Conservation (phyloP, 164 flowering plant species). For the Aristolochia contorta region DNA sequence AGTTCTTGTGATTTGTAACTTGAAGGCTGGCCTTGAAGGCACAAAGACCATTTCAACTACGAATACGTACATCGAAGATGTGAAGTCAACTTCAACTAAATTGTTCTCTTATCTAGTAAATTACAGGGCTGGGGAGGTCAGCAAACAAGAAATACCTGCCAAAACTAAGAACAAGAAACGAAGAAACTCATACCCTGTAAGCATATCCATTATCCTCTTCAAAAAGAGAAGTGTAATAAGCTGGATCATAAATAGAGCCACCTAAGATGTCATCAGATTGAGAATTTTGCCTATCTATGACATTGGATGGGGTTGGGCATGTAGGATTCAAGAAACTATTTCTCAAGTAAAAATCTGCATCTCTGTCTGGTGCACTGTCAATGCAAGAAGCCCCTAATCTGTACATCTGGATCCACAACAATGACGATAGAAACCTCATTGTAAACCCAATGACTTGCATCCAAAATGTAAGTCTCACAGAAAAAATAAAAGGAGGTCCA, state of each 20-base stretch:
- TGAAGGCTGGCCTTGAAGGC: no score
- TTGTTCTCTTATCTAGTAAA: no score
- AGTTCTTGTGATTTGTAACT: no score
- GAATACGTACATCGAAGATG: no score
- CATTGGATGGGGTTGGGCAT: conserved; percentile 27
- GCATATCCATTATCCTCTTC: conserved; percentile 38
- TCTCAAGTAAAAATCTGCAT: conserved; percentile 57
- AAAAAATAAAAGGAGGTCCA: conserved; percentile 37
- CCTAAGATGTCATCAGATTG: conserved; percentile 49
- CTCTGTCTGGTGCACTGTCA: conserved; percentile 33
- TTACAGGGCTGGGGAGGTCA: no score
- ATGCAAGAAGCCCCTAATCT: conserved; percentile 62
- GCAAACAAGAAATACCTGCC: neutral
- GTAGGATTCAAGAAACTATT: conserved; percentile 66
- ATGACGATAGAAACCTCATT: conserved; percentile 61
- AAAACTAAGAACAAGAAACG: neutral
- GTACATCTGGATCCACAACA: conserved; percentile 89
- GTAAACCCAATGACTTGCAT: conserved; percentile 73
- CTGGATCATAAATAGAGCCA: conserved; percentile 82
- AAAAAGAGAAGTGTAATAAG: conserved; percentile 76
- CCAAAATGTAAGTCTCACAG: conserved; percentile 54
- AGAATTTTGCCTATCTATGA: conserved; percentile 31
- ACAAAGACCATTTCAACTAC: no score
- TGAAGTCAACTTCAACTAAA: no score
- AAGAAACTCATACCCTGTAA: conserved; percentile 27